Conservation (phyloP, 2,329 filamentous ascomycete species). For the Metarhizium robertsii region DNA sequence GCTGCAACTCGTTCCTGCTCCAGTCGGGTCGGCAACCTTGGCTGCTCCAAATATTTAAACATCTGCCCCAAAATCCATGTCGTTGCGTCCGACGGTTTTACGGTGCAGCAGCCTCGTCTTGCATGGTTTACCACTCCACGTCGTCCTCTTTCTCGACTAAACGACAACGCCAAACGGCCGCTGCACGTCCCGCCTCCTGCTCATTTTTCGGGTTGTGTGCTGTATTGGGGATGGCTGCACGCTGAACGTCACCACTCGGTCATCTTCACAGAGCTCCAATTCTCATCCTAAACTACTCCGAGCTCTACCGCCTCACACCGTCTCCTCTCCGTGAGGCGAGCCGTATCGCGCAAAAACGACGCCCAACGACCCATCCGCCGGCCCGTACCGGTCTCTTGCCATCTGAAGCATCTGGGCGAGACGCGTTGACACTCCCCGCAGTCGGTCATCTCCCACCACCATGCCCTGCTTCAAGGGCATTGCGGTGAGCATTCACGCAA, state of each 20-base stretch:
- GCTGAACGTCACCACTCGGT: slow-evolving; percentile 10
- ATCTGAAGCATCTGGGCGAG: background rate
- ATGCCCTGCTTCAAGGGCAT: slow-evolving; percentile 99
- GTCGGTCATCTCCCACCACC: slow-evolving; percentile 19
- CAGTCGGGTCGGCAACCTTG: background rate
- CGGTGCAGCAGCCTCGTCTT: no score
- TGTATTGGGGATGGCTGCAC: slow-evolving; percentile 12
- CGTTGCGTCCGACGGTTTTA: no score
- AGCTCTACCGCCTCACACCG: slow-evolving; percentile 1
- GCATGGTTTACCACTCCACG: no score
- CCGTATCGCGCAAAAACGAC: background rate
- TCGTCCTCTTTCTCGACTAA: no score
- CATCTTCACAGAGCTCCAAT: slow-evolving; percentile 8
- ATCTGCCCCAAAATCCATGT: no score
- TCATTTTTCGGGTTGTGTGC: background rate
- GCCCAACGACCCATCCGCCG: background rate
- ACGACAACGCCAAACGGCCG: no score
- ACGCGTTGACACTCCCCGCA: background rate
- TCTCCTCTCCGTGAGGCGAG: background rate
- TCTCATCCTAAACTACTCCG: slow-evolving; percentile 3
- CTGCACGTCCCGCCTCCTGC: no score
- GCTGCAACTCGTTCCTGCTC: background rate
- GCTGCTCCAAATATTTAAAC: no score
- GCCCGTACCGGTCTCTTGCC: background rate
- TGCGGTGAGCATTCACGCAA: slow-evolving; percentile 89